Evolutionary conservation across 1,284 basidiomycete species (phyloP).

Genomic region (Microbotryomycetes sp.): DNA sequence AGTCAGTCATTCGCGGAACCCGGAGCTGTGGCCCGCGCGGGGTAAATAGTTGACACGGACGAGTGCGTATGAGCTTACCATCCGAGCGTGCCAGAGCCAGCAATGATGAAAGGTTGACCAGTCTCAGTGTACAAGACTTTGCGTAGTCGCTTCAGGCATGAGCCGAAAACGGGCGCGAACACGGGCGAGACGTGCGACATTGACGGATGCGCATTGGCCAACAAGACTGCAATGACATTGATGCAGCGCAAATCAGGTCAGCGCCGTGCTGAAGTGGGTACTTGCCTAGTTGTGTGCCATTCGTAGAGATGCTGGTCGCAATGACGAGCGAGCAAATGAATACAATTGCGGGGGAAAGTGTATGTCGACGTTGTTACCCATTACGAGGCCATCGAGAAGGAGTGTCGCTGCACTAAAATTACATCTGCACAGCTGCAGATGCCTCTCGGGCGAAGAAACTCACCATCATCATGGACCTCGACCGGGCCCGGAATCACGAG

Average conservation of each 20-base stretch:
- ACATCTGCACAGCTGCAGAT: neutral
- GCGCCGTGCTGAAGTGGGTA: slow-evolving; percentile 2
- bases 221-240: slow-evolving; percentile 49
- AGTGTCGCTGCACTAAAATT: too few species aligned
- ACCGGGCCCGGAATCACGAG: slow-evolving; percentile 69
- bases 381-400: too few species aligned
- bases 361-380: too few species aligned
- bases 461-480: slow-evolving; percentile 65
- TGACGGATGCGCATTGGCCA: slow-evolving; percentile 77
- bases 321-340: neutral
- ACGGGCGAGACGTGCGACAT: slow-evolving; percentile 87
- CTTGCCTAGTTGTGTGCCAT: slow-evolving; percentile 1
- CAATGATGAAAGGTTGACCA: slow-evolving; percentile 81
- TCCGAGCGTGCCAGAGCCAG: slow-evolving; percentile 90
- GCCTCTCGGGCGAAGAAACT: slow-evolving; percentile 36
- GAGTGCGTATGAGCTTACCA: slow-evolving; percentile 52
- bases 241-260: slow-evolving; percentile 29
- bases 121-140: slow-evolving; percentile 55
- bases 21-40: slow-evolving; percentile 10
- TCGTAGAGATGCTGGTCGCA: slow-evolving; percentile 23
- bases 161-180: slow-evolving; percentile 83
- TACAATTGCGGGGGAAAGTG: slow-evolving; percentile 40
- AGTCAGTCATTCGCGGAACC: neutral
- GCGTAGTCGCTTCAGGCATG: slow-evolving; percentile 81
- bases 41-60: neutral